phyloP scores from a whole-genome alignment of 2,329 filamentous ascomycete species.

The Pestalotiopsis sp. region DNA sequence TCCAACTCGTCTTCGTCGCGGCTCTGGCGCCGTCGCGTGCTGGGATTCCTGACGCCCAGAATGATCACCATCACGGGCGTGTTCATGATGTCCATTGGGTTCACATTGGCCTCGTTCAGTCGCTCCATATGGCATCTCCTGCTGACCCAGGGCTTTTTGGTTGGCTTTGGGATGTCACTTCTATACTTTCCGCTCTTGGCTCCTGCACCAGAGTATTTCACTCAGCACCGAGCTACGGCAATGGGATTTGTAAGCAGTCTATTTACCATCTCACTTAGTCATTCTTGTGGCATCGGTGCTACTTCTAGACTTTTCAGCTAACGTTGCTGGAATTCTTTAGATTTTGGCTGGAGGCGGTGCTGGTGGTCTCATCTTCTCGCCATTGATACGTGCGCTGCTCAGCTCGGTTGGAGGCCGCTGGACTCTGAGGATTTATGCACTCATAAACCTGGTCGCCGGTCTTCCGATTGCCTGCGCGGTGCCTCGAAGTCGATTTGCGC shows the following conservation, averaged over 20 bases:
- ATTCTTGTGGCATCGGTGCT: neutral
- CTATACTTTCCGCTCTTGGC: conserved; percentile 46
- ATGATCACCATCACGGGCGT: conserved; percentile 45
- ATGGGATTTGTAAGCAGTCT: conserved; percentile 43
- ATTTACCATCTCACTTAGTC: neutral
- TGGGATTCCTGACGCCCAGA: conserved; percentile 32
- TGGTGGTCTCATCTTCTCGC: conserved; percentile 45
- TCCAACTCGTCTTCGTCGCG: conserved; percentile 21
- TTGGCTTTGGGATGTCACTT: conserved; percentile 46
- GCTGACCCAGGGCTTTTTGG: conserved; percentile 45
- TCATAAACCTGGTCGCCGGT: conserved; percentile 39
- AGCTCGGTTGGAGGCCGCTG: conserved; percentile 44
- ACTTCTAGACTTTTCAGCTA: conserved; percentile 1
- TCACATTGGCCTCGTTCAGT: conserved; percentile 42
- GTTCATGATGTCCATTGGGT: conserved; percentile 42
- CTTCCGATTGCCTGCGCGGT: conserved; percentile 43
- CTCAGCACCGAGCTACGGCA: conserved; percentile 46
- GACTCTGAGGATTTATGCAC: conserved; percentile 43
- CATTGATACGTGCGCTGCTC: conserved; percentile 42
- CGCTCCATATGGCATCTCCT: conserved; percentile 43
- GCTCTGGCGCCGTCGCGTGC: conserved; percentile 25
- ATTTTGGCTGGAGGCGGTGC: conserved; percentile 45
- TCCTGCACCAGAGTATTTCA: conserved; percentile 53
- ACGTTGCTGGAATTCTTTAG: conserved; percentile 15
- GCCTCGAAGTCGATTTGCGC: conserved; percentile 40